Percentiles rank a stretch among this genome's conserved stretches.
These are phyloP conservation scores for Carex cristatella DNA, from an alignment of 176 grass and related monocot species.

Conservation along the genomic window DNA sequence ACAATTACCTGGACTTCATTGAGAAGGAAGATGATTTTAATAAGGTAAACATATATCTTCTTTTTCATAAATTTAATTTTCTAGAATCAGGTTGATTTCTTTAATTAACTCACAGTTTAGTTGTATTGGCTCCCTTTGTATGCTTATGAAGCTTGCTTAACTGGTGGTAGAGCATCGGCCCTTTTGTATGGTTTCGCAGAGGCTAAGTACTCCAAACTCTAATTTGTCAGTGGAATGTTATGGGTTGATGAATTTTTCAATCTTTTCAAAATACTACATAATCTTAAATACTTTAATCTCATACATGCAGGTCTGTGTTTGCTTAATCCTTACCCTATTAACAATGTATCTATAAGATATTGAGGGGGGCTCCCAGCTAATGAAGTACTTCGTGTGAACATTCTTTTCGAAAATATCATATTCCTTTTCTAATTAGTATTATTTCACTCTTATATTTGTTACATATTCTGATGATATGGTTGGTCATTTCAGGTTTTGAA, in stretches of 20 bases:
- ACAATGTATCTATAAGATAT: slow-evolving; percentile 96
- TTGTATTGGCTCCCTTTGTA: slow-evolving; percentile 82
- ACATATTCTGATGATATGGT: slow-evolving; percentile 38
- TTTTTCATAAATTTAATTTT: slow-evolving; percentile 23
- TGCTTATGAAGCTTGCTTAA: slow-evolving; percentile 97
- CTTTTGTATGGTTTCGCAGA: slow-evolving; percentile 92
- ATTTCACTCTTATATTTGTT: slow-evolving; percentile 14
- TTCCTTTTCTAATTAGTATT: slow-evolving; percentile 25
- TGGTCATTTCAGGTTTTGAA: slow-evolving; percentile 90
- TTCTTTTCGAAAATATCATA: slow-evolving; percentile 35
- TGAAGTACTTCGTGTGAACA: slow-evolving; percentile 88
- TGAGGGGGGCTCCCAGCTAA: slow-evolving; percentile 96
- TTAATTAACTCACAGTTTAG: slow-evolving; percentile 85
- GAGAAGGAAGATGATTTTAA: slow-evolving; percentile 93
- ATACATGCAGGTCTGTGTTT: slow-evolving; percentile 99
- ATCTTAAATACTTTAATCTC: slow-evolving; percentile 94
- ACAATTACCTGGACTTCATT: slow-evolving; percentile 92
- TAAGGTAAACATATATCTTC: slow-evolving; percentile 56
- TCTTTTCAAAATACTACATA: slow-evolving; percentile 14
- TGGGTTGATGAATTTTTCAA: slow-evolving; percentile 77
- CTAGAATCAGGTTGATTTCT: slow-evolving; percentile 43
- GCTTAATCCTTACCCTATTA: slow-evolving; percentile 98
- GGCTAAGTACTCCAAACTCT: slow-evolving; percentile 99
- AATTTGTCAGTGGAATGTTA: slow-evolving; percentile 96
- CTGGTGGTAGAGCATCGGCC: slow-evolving; percentile 92